These are phyloP conservation scores for Rhizopogon vesiculosus DNA, from an alignment of 768 basidiomycete genomes.

Conservation along the genomic window DNA sequence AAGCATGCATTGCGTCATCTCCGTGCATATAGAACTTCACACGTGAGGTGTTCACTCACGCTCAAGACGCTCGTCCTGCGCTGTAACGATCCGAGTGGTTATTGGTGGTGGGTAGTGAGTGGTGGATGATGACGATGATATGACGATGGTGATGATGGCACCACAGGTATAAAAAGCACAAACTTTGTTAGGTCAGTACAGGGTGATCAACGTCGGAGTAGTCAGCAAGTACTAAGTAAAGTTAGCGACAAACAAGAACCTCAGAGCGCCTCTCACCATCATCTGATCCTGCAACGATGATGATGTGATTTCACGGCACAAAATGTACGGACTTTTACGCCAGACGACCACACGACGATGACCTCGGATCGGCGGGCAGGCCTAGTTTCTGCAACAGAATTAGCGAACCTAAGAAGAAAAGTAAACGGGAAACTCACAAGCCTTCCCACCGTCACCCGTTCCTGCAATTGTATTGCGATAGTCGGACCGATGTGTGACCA, in stretches of 20 bases:
- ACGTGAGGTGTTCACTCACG: slow-evolving; percentile 1
- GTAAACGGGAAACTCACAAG: neutral
- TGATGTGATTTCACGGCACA: too few relatives aligned
- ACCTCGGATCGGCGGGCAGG: neutral
- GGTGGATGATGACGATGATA: neutral
- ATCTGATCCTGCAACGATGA: neutral
- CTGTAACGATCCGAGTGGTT: neutral
- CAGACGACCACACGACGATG: neutral
- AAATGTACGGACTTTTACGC: too few relatives aligned
- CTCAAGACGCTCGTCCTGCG: neutral
- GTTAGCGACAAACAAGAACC: slow-evolving; percentile 3
- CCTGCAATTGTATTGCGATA: neutral
- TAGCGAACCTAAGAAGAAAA: neutral
- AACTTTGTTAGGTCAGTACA: neutral
- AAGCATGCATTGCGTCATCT: slow-evolving; percentile 9
- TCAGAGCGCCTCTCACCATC: neutral
- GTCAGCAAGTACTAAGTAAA: neutral
- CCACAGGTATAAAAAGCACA: neutral
- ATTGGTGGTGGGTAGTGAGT: neutral
- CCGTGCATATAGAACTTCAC: slow-evolving; percentile 9
- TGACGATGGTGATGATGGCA: neutral
- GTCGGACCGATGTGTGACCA: neutral
- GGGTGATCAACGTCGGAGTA: neutral
- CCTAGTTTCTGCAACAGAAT: neutral
- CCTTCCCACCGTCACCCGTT: slow-evolving; percentile 4